Conservation (phyloP, 371 early-diverging fungal genomes). For the Sporodiniella umbellata region DNA sequence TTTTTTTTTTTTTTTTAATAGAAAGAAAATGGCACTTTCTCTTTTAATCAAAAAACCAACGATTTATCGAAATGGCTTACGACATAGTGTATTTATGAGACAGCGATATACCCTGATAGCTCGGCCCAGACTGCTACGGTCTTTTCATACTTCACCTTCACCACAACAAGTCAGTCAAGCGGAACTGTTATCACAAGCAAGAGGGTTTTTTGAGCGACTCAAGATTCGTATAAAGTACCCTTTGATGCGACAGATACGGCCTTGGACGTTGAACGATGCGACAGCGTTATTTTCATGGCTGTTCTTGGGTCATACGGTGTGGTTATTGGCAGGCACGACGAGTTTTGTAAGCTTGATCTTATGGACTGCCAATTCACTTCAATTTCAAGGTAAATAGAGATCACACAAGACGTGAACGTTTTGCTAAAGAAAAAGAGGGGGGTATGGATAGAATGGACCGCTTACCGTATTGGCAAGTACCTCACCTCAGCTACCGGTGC, state of each 20-base stretch:
- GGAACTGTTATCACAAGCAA: slow-evolving; percentile 45
- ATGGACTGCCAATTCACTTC: slow-evolving; percentile 80
- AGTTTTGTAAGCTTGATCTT: slow-evolving; percentile 84
- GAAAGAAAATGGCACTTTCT: not conserved
- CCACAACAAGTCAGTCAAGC: slow-evolving; percentile 36
- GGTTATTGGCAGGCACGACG: slow-evolving; percentile 87
- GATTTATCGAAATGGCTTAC: too few relatives aligned
- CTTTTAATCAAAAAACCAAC: not conserved
- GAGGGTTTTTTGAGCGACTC: slow-evolving; percentile 48
- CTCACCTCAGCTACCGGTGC: slow-evolving; percentile 82
- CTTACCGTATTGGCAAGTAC: slow-evolving; percentile 72
- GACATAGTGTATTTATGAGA: too few relatives aligned
- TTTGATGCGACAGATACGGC: slow-evolving; percentile 67
- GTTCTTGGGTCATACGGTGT: slow-evolving; percentile 80
- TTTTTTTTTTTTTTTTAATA: not conserved
- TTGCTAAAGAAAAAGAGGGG: not conserved
- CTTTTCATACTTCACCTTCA: not conserved
- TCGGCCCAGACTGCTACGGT: too few relatives aligned
- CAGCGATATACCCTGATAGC: too few relatives aligned
- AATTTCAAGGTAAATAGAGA: slow-evolving; percentile 73
- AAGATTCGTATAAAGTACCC: slow-evolving; percentile 57
- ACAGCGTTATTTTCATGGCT: slow-evolving; percentile 90
- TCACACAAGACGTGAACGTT: too few relatives aligned
- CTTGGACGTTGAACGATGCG: slow-evolving; percentile 86
- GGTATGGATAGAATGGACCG: slow-evolving; percentile 65